A percentile compares a stretch with the other conserved stretches of the same genome.
Conservation (phyloP, 768 basidiomycete genomes). For the Naganishia randhawae region DNA sequence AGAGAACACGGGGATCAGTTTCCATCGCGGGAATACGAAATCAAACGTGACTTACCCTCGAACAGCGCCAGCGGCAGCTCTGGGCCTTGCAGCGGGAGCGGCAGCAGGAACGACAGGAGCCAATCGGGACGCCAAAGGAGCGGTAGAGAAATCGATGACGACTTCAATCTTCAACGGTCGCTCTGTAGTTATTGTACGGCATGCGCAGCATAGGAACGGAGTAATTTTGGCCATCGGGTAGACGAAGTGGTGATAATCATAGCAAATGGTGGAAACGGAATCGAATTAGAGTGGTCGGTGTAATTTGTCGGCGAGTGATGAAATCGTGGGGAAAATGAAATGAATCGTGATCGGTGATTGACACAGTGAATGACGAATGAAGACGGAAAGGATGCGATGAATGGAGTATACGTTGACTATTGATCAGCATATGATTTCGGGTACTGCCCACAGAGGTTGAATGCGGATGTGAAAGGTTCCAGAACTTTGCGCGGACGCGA, state of each 20-base stretch:
- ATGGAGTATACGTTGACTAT: not conserved
- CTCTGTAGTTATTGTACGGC: conserved; percentile 56
- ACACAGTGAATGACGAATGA: not conserved
- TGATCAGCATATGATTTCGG: conserved; percentile 4
- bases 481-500: not conserved
- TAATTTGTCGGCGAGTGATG: not conserved
- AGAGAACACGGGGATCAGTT: too few species aligned
- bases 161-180: conserved; percentile 99
- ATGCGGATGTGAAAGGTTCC: not conserved
- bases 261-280: not conserved
- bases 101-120: conserved; percentile 59
- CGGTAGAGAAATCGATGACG: conserved; percentile 74
- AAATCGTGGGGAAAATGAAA: not conserved
- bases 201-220: not conserved
- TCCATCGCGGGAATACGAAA: too few species aligned
- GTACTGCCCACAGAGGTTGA: conserved; percentile 3
- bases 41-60: conserved; percentile 31
- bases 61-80: conserved; percentile 28
- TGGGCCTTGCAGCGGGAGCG: conserved; percentile 45
- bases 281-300: not conserved
- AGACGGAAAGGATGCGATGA: conserved; percentile 6
- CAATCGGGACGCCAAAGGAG: conserved; percentile 77
- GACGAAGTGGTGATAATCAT: not conserved
- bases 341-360: not conserved
- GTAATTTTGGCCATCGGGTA: not conserved